A percentile compares a stretch with the other conserved stretches of the same genome.
These are phyloP conservation scores for Aspergillus clavatus DNA, from an alignment of 2,329 filamentous ascomycete genomes.

Conservation along the genomic window DNA sequence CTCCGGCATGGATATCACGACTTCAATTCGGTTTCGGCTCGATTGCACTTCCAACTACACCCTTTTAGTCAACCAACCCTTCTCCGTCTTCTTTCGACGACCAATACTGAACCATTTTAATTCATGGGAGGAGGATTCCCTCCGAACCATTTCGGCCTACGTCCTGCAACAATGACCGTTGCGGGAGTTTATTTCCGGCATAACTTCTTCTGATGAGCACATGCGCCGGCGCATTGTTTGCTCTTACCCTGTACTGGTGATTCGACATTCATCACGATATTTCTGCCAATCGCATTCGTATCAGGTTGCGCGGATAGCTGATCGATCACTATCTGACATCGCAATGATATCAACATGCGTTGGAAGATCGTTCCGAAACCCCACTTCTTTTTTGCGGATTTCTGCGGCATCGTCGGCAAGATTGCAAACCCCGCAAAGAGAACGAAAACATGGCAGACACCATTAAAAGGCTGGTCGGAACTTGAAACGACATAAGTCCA, in stretches of 20 bases:
- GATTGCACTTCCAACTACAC: conserved; percentile 1
- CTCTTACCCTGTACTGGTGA: conserved; percentile 12
- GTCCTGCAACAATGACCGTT: not conserved
- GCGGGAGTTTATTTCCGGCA: conserved; percentile 9
- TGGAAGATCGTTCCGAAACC: not conserved
- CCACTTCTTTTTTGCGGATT: not conserved
- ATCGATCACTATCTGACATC: conserved; percentile 4
- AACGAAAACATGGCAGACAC: not conserved
- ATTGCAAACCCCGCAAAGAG: not conserved
- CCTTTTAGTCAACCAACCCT: not conserved
- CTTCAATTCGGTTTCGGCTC: conserved; percentile 19
- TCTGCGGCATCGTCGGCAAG: not conserved
- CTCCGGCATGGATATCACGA: conserved; percentile 32
- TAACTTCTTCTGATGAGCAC: conserved; percentile 9
- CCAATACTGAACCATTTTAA: conserved; percentile 9
- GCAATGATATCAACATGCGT: not conserved
- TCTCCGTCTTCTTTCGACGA: not conserved
- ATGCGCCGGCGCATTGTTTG: conserved; percentile 18
- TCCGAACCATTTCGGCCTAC: not conserved
- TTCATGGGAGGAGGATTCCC: not conserved
- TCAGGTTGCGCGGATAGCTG: conserved; percentile 8
- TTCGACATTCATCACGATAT: conserved; percentile 11
- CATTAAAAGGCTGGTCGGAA: not conserved
- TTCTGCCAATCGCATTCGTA: conserved; percentile 1
- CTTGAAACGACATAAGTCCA: not conserved